Evolutionary conservation across 495 filamentous ascomycete species (phyloP).

Genomic region (Tuber microsphaerosporum): DNA sequence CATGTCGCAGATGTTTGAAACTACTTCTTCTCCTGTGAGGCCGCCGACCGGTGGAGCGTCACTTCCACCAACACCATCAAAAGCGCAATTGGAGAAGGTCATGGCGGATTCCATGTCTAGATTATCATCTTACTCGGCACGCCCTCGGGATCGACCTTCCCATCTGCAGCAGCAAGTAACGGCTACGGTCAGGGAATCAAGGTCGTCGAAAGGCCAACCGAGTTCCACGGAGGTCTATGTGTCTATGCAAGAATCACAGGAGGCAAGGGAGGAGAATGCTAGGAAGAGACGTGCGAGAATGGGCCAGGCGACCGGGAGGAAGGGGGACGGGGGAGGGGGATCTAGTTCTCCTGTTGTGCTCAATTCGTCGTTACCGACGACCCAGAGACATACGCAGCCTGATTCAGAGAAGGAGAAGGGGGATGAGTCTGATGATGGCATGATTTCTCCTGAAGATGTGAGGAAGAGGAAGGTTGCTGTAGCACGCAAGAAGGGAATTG

Average conservation of each 20-base stretch:
- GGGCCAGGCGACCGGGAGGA: neutral
- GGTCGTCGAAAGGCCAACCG: constrained; percentile 11
- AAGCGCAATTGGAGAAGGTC: constrained; percentile 18
- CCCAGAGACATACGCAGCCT: constrained; percentile 4
- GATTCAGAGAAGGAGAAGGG: constrained; percentile 6
- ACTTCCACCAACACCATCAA: constrained; percentile 25
- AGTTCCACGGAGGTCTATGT: constrained; percentile 9
- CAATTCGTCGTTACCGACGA: constrained; percentile 4
- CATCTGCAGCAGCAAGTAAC: neutral
- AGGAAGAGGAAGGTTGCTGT: constrained; percentile 10
- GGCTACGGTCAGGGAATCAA: neutral
- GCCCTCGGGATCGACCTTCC: neutral
- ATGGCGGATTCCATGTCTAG: constrained; percentile 17
- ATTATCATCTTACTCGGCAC: constrained; percentile 1
- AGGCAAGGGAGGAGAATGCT: constrained; percentile 17
- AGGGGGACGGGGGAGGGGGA: neutral
- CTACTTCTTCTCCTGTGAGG: constrained; percentile 21
- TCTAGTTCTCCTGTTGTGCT: constrained; percentile 20
- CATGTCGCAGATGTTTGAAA: constrained; percentile 29
- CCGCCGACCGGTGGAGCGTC: constrained; percentile 14
- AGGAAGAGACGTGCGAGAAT: constrained; percentile 6
- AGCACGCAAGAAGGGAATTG: constrained; percentile 24
- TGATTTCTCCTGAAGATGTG: constrained; percentile 19
- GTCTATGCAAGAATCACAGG: constrained; percentile 29
- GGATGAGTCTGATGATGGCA: constrained; percentile 17